Evolutionary conservation across 176 grass and related monocot genomes (phyloP).

Genomic region (Oryza officinalis): DNA sequence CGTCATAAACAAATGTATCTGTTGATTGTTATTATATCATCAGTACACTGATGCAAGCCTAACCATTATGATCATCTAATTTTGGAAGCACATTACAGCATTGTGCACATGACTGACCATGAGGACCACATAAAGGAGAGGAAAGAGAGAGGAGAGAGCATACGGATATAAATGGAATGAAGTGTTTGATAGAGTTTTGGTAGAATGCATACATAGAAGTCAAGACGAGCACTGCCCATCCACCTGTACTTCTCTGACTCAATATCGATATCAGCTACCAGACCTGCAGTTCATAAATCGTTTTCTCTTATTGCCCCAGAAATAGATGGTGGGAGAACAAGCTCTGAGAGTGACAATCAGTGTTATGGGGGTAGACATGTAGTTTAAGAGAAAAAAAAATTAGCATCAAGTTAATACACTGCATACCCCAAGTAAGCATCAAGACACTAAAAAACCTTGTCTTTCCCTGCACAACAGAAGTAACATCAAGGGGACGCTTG

Average conservation of each 20-base stretch:
- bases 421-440: constrained; percentile 96
- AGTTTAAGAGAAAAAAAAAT: background rate
- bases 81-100: background rate
- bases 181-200: background rate
- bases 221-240: constrained; percentile 94
- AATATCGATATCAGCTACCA: constrained; percentile 95
- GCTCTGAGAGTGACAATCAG: background rate
- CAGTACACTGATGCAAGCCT: background rate
- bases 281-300: constrained; percentile 61
- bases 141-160: background rate
- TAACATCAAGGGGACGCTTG: constrained; percentile 79
- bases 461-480: constrained; percentile 78
- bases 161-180: background rate
- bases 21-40: background rate
- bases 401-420: constrained; percentile 4
- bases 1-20: background rate
- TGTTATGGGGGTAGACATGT: background rate
- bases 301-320: constrained; percentile 38
- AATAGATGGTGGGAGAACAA: constrained; percentile 6
- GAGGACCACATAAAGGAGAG: background rate
- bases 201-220: constrained; percentile 72
- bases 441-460: constrained; percentile 91
- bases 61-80: background rate
- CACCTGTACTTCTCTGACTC: constrained; percentile 98
- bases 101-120: background rate